These are phyloP conservation scores for Corylus americana DNA, from an alignment of 306 rosid species.

Conservation along the genomic window DNA sequence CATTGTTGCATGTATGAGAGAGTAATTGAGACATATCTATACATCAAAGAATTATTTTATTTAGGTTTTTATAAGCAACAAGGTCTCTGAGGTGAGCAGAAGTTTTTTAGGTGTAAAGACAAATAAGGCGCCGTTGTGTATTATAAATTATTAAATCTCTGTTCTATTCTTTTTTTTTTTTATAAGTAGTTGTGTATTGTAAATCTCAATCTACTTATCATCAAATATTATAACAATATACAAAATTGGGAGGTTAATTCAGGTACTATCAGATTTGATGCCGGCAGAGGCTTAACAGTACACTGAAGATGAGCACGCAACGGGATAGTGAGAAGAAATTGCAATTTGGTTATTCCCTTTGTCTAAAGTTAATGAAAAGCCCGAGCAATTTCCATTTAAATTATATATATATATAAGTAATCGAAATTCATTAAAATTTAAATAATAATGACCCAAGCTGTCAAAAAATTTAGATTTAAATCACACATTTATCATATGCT, in stretches of 20 bases:
- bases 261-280: not conserved
- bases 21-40: too few relatives aligned
- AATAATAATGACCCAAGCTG: not conserved
- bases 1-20: too few relatives aligned
- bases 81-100: not conserved
- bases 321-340: not conserved
- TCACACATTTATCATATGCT: not conserved
- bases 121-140: not conserved
- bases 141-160: not conserved
- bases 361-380: not conserved
- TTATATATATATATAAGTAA: not conserved
- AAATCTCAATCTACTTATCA: not conserved
- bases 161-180: too few relatives aligned
- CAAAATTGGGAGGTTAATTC: not conserved
- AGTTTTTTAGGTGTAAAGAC: not conserved
- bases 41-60: not conserved
- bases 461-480: not conserved
- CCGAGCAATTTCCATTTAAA: not conserved
- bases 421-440: not conserved
- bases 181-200: not conserved
- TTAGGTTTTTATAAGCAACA: not conserved
- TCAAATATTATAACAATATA: not conserved
- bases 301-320: not conserved
- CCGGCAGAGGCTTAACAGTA: not conserved
- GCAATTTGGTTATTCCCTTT: not conserved